Percentiles rank a stretch among this genome's conserved stretches.
Conservation (phyloP, 768 basidiomycete genomes). For the Tylopilus sp. region DNA sequence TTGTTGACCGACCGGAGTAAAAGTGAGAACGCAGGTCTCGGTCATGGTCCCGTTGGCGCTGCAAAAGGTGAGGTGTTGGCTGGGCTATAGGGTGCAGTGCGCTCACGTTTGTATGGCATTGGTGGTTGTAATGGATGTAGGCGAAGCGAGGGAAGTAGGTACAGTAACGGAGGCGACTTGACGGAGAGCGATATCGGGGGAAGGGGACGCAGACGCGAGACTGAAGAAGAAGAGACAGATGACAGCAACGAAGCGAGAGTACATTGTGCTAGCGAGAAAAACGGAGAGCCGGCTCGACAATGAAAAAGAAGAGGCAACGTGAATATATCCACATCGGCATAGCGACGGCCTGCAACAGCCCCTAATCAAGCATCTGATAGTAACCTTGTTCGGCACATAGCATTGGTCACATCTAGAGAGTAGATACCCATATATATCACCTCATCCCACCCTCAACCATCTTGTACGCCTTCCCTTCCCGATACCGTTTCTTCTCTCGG, state of each 20-base stretch:
- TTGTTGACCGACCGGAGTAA: constrained; percentile 52
- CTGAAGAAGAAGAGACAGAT: constrained; percentile 25
- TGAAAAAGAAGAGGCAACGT: not conserved
- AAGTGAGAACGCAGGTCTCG: constrained; percentile 56
- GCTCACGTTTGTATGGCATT: constrained; percentile 40
- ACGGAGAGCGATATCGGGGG: constrained; percentile 15
- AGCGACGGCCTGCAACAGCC: constrained; percentile 7
- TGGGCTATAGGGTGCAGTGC: no score
- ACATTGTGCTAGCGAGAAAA: constrained; percentile 25
- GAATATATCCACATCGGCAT: constrained; percentile 15
- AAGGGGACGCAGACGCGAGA: constrained; percentile 29
- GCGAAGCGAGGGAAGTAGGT: constrained; percentile 24
- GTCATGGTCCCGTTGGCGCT: constrained; percentile 51
- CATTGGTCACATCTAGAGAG: no score
- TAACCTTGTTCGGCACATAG: no score
- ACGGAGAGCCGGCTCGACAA: constrained; percentile 38
- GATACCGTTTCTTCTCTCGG: constrained; percentile 42
- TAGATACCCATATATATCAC: constrained; percentile 8
- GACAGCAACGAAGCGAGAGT: constrained; percentile 14
- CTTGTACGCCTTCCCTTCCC: constrained; percentile 81
- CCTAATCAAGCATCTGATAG: not conserved
- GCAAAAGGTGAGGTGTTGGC: not conserved
- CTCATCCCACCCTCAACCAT: constrained; percentile 72
- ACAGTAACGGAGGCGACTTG: constrained; percentile 20
- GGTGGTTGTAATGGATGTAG: constrained; percentile 37